phyloP scores from a whole-genome alignment of 2,329 filamentous ascomycete species.

The Fusarium nurragi region DNA sequence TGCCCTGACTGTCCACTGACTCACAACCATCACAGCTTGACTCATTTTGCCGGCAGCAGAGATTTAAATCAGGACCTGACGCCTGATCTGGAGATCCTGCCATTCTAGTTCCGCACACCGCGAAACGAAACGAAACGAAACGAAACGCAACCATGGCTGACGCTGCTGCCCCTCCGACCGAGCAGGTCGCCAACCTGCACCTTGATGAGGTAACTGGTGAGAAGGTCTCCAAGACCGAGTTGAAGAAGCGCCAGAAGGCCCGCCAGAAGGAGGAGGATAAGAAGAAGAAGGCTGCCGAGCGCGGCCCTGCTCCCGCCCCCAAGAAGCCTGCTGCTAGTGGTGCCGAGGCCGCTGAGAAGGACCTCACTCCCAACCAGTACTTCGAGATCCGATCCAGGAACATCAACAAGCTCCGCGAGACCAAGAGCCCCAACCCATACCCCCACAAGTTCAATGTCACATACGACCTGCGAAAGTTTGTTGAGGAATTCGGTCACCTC shows the following conservation, averaged over 20 bases:
- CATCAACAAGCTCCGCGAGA: conserved; percentile 62
- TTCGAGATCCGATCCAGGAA: conserved; percentile 92
- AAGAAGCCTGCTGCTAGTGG: conserved; percentile 45
- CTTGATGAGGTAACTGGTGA: conserved; percentile 95
- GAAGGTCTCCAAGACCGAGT: conserved; percentile 80
- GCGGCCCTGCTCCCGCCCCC: conserved; percentile 74
- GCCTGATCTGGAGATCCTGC: conserved; percentile 24
- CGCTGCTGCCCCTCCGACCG: conserved; percentile 52
- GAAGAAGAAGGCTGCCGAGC: conserved; percentile 81
- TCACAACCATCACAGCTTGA: conserved; percentile 40
- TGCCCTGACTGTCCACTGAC: conserved; percentile 45
- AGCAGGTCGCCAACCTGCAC: conserved; percentile 76
- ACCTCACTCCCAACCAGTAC: conserved; percentile 73
- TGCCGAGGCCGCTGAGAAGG: conserved; percentile 72
- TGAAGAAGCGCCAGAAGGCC: conserved; percentile 96
- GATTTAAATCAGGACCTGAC: conserved; percentile 24
- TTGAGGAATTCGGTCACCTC: conserved; percentile 79
- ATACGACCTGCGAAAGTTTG: conserved; percentile 83
- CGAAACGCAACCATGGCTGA: conserved; percentile 45
- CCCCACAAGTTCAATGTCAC: conserved; percentile 91
- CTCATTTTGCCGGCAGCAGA: conserved; percentile 33
- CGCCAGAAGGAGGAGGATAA: conserved; percentile 89
- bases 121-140: conserved; percentile 36
- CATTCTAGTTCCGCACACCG: not conserved
- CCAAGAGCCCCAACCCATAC: conserved; percentile 64